These are phyloP conservation scores for Lentinula detonsa DNA, from an alignment of 768 basidiomycete genomes.

Conservation along the genomic window DNA sequence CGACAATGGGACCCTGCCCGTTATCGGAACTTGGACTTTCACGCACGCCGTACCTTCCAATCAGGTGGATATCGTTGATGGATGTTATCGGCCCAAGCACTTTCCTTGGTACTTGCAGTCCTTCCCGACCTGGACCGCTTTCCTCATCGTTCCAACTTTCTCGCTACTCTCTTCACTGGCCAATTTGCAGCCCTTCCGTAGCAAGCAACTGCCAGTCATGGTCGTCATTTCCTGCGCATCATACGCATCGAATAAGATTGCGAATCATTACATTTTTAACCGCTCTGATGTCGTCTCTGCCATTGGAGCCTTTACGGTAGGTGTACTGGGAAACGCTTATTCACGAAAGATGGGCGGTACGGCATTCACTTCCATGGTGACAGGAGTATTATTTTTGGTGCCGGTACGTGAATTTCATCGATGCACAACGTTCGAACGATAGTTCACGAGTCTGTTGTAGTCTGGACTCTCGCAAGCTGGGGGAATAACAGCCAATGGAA, in stretches of 20 bases:
- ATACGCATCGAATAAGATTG: slow-evolving; percentile 75
- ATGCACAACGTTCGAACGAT: not conserved
- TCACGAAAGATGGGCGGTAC: slow-evolving; percentile 80
- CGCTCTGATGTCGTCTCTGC: slow-evolving; percentile 81
- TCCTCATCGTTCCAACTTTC: slow-evolving; percentile 73
- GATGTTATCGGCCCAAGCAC: slow-evolving; percentile 63
- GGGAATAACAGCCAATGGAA: slow-evolving; percentile 75
- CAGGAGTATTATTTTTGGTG: slow-evolving; percentile 81
- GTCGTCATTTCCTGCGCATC: slow-evolving; percentile 77
- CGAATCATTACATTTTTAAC: slow-evolving; percentile 81
- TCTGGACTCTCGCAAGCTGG: slow-evolving; percentile 84
- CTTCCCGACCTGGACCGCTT: slow-evolving; percentile 73
- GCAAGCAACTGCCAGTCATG: slow-evolving; percentile 75
- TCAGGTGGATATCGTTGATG: slow-evolving; percentile 44
- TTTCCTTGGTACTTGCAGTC: slow-evolving; percentile 79
- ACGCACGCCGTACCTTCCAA: slow-evolving; percentile 43
- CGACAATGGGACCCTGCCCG: slow-evolving; percentile 32
- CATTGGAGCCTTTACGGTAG: slow-evolving; percentile 80
- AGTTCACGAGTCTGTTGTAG: slow-evolving; percentile 26
- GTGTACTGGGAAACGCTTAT: slow-evolving; percentile 73
- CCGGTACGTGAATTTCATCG: slow-evolving; percentile 48
- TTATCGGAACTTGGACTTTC: slow-evolving; percentile 63
- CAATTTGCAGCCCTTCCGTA: slow-evolving; percentile 72
- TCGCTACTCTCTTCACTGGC: slow-evolving; percentile 65
- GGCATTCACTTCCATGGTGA: slow-evolving; percentile 88